Conservation (phyloP, 2,329 filamentous ascomycete species). For the Diplodia intermedia region DNA sequence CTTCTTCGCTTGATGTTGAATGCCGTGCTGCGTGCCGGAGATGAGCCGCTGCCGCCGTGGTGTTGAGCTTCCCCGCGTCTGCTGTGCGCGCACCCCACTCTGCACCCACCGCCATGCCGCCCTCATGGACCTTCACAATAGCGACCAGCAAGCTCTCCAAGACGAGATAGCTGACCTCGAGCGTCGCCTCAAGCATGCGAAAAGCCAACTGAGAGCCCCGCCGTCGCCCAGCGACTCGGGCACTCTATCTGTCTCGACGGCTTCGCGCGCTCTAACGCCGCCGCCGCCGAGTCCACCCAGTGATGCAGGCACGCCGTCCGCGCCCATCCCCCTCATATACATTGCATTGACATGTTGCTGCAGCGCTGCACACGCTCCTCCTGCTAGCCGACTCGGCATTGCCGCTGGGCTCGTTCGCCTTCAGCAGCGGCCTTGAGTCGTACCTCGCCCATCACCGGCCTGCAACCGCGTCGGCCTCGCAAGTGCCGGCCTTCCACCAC, state of each 20-base stretch:
- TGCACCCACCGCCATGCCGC: not conserved
- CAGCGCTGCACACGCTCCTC: constrained; percentile 70
- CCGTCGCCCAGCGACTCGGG: constrained; percentile 36
- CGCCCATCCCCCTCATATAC: not conserved
- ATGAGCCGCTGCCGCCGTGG: not conserved
- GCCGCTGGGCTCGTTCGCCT: constrained; percentile 85
- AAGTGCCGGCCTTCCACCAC: constrained; percentile 60
- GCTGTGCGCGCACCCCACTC: not conserved
- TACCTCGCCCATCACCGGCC: constrained; percentile 72
- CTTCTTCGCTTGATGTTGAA: not conserved
- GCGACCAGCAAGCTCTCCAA: constrained; percentile 41
- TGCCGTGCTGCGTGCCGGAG: constrained; percentile 9
- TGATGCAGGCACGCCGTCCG: constrained; percentile 36
- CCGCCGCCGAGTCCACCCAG: constrained; percentile 31
- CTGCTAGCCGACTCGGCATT: constrained; percentile 82
- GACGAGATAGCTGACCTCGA: constrained; percentile 68
- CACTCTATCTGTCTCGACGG: constrained; percentile 29
- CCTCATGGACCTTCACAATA: constrained; percentile 39
- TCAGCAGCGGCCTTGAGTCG: constrained; percentile 82
- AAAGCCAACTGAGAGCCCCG: constrained; percentile 53
- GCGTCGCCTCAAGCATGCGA: constrained; percentile 55
- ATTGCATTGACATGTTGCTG: not conserved
- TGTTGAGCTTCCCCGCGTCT: constrained; percentile 2
- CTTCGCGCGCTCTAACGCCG: constrained; percentile 33
- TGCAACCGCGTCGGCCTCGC: constrained; percentile 38